Evolutionary conservation across 257 asterid species (phyloP).

Genomic region (Primulina eburnea): DNA sequence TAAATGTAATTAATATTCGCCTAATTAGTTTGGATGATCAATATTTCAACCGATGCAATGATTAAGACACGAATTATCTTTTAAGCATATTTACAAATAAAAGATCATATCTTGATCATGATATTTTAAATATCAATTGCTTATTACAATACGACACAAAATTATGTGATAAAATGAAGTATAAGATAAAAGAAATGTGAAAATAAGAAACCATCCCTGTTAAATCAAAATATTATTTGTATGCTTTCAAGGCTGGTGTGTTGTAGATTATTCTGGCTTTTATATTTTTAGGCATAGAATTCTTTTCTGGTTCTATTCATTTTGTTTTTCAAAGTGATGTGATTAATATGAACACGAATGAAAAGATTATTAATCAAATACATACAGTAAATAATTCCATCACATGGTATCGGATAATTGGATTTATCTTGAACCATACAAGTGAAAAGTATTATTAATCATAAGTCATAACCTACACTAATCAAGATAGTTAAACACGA

Average conservation of each 20-base stretch:
- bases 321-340: not conserved
- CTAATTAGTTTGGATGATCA: not conserved
- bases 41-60: not conserved
- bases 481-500: not conserved
- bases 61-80: no score
- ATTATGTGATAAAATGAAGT: not conserved
- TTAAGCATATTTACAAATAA: not conserved
- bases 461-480: not conserved
- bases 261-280: no score
- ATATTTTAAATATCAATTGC: not conserved
- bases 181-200: not conserved
- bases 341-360: not conserved
- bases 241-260: not conserved
- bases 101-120: not conserved
- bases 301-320: not conserved
- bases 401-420: not conserved
- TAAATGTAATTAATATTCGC: no score
- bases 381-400: not conserved
- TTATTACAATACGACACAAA: not conserved
- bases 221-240: no score
- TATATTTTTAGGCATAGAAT: not conserved
- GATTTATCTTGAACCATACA: not conserved
- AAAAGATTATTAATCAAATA: not conserved
- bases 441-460: not conserved
- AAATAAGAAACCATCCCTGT: not conserved